Evolutionary conservation across 2,329 filamentous ascomycete genomes (phyloP), one percentile per base, ranked within the genome.

Genomic region (Eutypa lata): DNA sequence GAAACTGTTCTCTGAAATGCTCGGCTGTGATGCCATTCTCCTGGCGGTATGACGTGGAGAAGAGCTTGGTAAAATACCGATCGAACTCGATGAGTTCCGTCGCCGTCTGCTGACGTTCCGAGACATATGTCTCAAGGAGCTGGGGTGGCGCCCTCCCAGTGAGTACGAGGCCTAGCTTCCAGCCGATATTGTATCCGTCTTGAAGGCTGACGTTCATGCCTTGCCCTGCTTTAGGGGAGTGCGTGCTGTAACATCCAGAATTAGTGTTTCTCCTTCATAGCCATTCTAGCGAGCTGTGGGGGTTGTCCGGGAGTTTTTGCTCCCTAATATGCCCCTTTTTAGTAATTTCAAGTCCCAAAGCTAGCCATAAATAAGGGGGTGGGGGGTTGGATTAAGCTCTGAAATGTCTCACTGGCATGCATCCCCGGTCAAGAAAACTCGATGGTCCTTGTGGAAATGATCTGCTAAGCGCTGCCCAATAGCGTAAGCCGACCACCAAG

Each of bases 141-240:
- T 64, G 68, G 0, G 74, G 69, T 0, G 51, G 55, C 1, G 77
- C 74, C 48, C 71, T 67, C 2, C 76, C 75, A 13, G 65, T 72
- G 2, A 83, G 64, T 1, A 83, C 70, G 24, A 73, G 69, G 1
- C 72, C 78, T 7, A 85, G 70, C 60, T 85, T 85, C 81, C 81
- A 84, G 6, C 81, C 82, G 49, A 84, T 76, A 52, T 84, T 84
- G 59, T 83, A 81, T 6, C 83, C 84, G 56, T 87, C 84, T 60
- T 87, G 83, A 54, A 87, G 66, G 14, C 76, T 74, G 31, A 81
- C 77, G 48, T 83, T 83, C 79, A 83, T 83, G 2, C 80, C 84
- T 66, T 87, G 84, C 0, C 84, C 84, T 0, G 83, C 83, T 65
- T 87, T 87, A 5, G 84, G 84, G 2, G 79, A 83, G 61, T 87